phyloP scores from a whole-genome alignment of 441 rosid species.

The Adansonia madagascariensis region DNA sequence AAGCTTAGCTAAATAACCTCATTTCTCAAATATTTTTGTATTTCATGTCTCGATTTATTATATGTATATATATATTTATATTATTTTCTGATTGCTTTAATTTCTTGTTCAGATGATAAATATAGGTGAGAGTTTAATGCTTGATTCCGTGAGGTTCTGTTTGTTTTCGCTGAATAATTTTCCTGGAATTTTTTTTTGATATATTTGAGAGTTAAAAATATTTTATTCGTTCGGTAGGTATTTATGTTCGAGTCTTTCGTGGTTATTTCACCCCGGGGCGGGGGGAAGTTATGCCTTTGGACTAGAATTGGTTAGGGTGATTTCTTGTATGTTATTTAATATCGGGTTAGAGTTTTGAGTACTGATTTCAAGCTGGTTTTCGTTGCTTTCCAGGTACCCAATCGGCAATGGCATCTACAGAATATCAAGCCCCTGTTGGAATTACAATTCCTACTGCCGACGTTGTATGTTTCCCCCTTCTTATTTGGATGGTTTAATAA shows the following conservation, averaged over 20 bases:
- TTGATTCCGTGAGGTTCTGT: neutral
- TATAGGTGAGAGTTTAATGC: neutral
- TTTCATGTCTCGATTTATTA: neutral
- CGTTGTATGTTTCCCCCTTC: constrained; percentile 48
- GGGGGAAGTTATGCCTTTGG: neutral
- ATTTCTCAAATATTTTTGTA: neutral
- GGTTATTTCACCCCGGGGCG: neutral
- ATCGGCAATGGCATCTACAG: constrained; percentile 53
- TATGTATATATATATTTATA: neutral
- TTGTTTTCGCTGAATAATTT: neutral
- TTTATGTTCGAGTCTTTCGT: neutral
- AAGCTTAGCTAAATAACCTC: neutral
- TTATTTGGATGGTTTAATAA: neutral
- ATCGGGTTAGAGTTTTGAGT: constrained; percentile 4
- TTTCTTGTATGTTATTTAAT: neutral
- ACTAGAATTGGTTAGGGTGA: neutral
- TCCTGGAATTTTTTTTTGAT: neutral
- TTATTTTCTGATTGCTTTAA: neutral
- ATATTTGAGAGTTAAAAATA: neutral
- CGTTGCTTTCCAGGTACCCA: constrained; percentile 28
- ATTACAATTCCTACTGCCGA: constrained; percentile 43
- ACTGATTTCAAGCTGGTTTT: constrained; percentile 13
- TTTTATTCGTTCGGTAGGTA: neutral
- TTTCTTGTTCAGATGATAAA: too few species aligned
- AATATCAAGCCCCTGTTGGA: constrained; percentile 38